Percentiles rank a stretch among this genome's conserved stretches.
phyloP scores from a whole-genome alignment of 768 basidiomycete species.

The Mycena olivaceomarginata region DNA sequence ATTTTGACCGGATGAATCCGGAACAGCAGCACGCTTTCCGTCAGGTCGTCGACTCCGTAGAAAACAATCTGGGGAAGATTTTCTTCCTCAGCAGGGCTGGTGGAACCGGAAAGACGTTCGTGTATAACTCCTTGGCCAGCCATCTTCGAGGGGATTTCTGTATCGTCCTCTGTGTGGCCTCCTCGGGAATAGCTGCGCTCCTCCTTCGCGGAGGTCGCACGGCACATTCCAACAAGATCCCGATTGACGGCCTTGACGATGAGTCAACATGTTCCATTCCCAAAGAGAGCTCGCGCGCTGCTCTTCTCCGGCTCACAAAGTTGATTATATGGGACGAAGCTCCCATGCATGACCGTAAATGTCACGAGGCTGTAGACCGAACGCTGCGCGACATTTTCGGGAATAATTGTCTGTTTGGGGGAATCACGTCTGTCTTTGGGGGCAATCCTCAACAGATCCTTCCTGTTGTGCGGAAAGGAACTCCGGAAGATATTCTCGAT shows the following conservation, averaged over 20 bases:
- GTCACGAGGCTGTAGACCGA: no score
- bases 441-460: constrained; percentile 63
- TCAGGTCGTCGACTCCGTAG: neutral
- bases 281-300: no score
- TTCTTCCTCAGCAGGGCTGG: neutral
- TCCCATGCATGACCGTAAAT: no score
- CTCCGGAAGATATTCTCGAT: no score
- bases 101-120: no score
- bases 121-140: constrained; percentile 45
- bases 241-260: constrained; percentile 42
- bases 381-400: constrained; percentile 56
- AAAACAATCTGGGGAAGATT: neutral
- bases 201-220: constrained; percentile 54
- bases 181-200: no score
- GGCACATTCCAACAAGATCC: constrained; percentile 62
- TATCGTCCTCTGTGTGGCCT: no score
- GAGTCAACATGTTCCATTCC: neutral
- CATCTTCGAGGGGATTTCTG: neutral
- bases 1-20: neutral
- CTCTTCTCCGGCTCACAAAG: neutral
- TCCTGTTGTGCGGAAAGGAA: no score
- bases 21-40: constrained; percentile 13
- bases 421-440: constrained; percentile 44
- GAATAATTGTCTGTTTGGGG: constrained; percentile 42
- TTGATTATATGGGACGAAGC: no score